These are phyloP conservation scores for Fusarium euwallaceae DNA, from an alignment of 2,329 filamentous ascomycete genomes.

Conservation along the genomic window DNA sequence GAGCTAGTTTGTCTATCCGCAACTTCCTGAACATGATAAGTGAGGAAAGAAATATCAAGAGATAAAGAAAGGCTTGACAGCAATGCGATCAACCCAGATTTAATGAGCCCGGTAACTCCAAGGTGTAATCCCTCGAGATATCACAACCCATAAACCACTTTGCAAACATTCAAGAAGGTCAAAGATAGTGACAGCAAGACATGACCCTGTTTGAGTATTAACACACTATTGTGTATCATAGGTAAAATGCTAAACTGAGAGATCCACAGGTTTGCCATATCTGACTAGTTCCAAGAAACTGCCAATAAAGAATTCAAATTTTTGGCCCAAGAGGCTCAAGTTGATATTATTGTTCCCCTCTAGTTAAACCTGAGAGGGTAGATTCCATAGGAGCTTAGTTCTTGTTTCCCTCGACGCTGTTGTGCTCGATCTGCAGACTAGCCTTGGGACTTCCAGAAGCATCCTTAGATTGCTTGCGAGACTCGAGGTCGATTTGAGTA, in stretches of 20 bases:
- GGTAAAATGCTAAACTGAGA: not conserved
- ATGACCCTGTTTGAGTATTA: not conserved
- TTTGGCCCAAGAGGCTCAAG: not conserved
- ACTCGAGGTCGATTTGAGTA: slow-evolving; percentile 26
- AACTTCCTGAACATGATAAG: not conserved
- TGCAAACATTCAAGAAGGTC: too few species aligned
- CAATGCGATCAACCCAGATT: too few species aligned
- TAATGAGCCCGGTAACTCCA: too few species aligned
- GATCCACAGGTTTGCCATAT: not conserved
- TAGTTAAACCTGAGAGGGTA: not conserved
- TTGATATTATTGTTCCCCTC: not conserved
- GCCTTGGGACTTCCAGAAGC: slow-evolving; percentile 7
- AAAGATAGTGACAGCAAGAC: too few species aligned
- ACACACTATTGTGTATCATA: not conserved
- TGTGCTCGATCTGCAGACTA: slow-evolving; percentile 14
- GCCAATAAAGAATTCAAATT: not conserved
- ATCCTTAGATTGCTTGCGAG: not conserved
- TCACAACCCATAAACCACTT: too few species aligned
- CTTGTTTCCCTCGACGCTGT: slow-evolving; percentile 2
- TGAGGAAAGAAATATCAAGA: not conserved
- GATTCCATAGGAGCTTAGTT: not conserved
- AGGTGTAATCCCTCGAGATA: too few species aligned
- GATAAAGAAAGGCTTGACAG: not conserved
- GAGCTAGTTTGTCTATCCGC: not conserved
- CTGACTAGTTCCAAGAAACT: not conserved